Conservation (phyloP, 805 yeast species). For the Debaryomyces maramus region DNA sequence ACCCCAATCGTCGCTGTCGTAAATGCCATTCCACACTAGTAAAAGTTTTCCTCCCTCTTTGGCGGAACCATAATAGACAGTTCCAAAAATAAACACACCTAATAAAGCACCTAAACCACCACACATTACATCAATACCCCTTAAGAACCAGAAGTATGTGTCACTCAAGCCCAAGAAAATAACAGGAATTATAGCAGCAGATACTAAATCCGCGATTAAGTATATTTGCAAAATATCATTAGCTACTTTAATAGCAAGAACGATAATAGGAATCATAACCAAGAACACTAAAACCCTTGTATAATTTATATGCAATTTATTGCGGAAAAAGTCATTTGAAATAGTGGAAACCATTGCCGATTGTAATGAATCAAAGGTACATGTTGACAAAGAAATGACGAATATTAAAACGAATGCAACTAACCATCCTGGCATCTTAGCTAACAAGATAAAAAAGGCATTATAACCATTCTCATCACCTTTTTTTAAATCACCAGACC, state of each 20-base stretch:
- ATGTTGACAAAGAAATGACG: constrained; percentile 71
- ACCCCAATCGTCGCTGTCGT: constrained; percentile 80
- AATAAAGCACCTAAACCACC: constrained; percentile 85
- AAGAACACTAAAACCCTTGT: constrained; percentile 69
- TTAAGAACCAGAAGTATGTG: constrained; percentile 59
- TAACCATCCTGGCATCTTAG: constrained; percentile 81
- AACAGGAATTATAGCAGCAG: constrained; percentile 84
- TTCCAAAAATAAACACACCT: constrained; percentile 80
- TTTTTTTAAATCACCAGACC: constrained; percentile 71
- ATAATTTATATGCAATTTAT: constrained; percentile 65
- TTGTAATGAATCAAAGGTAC: constrained; percentile 86
- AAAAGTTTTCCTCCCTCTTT: constrained; percentile 74
- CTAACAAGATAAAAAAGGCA: constrained; percentile 71
- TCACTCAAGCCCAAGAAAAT: constrained; percentile 76
- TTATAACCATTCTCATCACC: constrained; percentile 57
- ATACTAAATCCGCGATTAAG: constrained; percentile 85
- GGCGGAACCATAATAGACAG: constrained; percentile 72
- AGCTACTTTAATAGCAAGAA: constrained; percentile 80
- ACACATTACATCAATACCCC: constrained; percentile 76
- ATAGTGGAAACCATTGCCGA: constrained; percentile 86
- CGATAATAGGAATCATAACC: constrained; percentile 83
- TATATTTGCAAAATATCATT: constrained; percentile 82
- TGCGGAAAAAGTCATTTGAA: constrained; percentile 87
- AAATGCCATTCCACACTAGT: constrained; percentile 77
- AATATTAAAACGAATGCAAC: constrained; percentile 81